Base-by-base conservation (phyloP, 768 basidiomycete species). In the Coprinopsis sp. region DNA sequence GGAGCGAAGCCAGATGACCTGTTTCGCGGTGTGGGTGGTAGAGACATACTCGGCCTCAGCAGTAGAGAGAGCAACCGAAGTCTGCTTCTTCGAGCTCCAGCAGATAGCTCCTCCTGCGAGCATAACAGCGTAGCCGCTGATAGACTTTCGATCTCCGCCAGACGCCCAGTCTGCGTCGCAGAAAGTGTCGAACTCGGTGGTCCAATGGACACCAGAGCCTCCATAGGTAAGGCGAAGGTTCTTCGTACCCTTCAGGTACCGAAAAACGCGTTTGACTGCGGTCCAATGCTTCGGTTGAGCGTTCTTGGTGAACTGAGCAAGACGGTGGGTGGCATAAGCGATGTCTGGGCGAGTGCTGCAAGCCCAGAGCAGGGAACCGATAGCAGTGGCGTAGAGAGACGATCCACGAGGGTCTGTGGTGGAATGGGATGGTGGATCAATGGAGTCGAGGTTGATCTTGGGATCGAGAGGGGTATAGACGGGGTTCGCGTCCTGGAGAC, bases 271-370 rank as follows among this genome's bases (percentile, higher is more conserved):
- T 42, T 67, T 67, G 3, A 66, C 64, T 5, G 67, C 71, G 3
- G 61, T 50, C 67, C 69, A 74, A 47, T 77, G 74, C 0, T 39
- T 46, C 1, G 19, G 16, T 1, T 59, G 58, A 1, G 65, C 69
- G 43, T 68, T 68, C 2, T 55, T 44, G 7, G 54, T 42, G 58
- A 67, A 73, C 3, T 57, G 62, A 0, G 62, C 54, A 2, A 73
- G 54, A 0, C 51, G 46, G 33, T 60, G 51, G 10, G 66, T 52
- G 1, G 67, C 51, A 10, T 40, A 25, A 6, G 54, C 40, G 25
- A 69, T 65, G 42, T 69, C 62, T 0, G 66, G 69, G 1, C 55
- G 51, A 5, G 67, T 67, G 6, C 54, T 56, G 1, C 60, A 47
- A 0, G 57, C 39, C 14, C 33, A 44, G 4, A n/a, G 16, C 6